phyloP scores from a whole-genome alignment of 495 filamentous ascomycete genomes.

The Hyaloscypha variabilis region DNA sequence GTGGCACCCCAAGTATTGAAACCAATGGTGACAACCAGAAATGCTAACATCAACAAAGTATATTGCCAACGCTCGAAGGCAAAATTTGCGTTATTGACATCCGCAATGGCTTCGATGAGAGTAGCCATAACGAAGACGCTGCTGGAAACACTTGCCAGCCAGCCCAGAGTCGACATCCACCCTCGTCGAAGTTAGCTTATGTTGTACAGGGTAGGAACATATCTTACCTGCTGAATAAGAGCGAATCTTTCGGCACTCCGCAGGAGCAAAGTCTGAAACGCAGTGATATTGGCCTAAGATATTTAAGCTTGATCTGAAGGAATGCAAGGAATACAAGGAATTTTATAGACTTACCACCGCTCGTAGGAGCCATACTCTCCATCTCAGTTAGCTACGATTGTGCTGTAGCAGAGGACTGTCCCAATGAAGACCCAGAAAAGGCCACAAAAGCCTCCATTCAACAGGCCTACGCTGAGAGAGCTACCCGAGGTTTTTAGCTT shows the following conservation, averaged over 20 bases:
- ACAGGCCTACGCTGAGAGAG: too few relatives aligned
- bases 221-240: slow-evolving; percentile 46
- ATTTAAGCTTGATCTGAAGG: not conserved
- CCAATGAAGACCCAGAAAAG: slow-evolving; percentile 59
- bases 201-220: not conserved
- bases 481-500: too few relatives aligned
- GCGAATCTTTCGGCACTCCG: slow-evolving; percentile 44
- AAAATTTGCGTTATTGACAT: slow-evolving; percentile 32
- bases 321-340: not conserved
- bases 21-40: slow-evolving; percentile 36
- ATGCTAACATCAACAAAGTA: slow-evolving; percentile 41
- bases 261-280: slow-evolving; percentile 49
- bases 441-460: slow-evolving; percentile 59
- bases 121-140: slow-evolving; percentile 45
- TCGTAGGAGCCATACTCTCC: slow-evolving; percentile 49
- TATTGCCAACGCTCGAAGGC: slow-evolving; percentile 38
- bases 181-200: slow-evolving; percentile 29
- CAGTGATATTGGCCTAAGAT: slow-evolving; percentile 50
- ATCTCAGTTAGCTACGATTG: slow-evolving; percentile 56
- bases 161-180: slow-evolving; percentile 52
- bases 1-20: slow-evolving; percentile 47
- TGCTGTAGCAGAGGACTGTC: slow-evolving; percentile 46
- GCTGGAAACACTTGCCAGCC: slow-evolving; percentile 37
- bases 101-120: slow-evolving; percentile 38
- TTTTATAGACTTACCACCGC: not conserved